These are phyloP conservation scores for Micractinium conductrix DNA, from an alignment of 139 green algal species.

Conservation along the genomic window DNA sequence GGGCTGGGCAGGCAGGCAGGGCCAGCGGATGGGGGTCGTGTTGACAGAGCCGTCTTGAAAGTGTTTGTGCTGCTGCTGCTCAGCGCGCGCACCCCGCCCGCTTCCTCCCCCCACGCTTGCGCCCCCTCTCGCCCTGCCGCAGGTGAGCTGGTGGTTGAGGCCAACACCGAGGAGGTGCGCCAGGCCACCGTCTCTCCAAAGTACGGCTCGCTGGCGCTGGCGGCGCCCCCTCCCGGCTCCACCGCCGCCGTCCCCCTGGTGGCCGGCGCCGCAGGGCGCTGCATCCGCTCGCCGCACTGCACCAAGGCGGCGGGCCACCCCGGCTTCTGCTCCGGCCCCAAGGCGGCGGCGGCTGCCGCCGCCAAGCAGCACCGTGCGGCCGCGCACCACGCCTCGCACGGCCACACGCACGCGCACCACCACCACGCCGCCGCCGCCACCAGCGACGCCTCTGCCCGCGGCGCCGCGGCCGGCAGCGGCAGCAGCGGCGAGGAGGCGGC, in stretches of 20 bases:
- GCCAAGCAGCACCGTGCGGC: not conserved
- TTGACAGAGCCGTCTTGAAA: not conserved
- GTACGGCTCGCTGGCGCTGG: conserved; percentile 42
- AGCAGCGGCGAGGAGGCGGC: conserved; percentile 33
- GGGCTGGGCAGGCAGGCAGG: not conserved
- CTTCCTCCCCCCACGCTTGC: not conserved
- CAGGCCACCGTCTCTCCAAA: conserved; percentile 59
- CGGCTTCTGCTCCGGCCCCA: conserved; percentile 61
- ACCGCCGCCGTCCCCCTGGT: conserved; percentile 46
- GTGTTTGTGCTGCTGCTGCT: not conserved
- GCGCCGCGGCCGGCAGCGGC: not conserved
- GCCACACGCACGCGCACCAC: not conserved
- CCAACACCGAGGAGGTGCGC: conserved; percentile 54
- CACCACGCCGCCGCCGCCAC: not conserved
- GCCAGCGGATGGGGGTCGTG: not conserved
- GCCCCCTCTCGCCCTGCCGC: not conserved
- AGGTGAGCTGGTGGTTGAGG: conserved; percentile 55
- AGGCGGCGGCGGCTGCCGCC: conserved; percentile 32
- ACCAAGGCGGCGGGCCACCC: conserved; percentile 60
- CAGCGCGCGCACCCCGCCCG: not conserved
- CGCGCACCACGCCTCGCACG: not conserved
- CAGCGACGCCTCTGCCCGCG: not conserved
- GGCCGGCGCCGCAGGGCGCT: conserved; percentile 36
- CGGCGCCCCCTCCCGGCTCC: conserved; percentile 15
- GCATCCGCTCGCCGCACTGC: conserved; percentile 60